Percentiles rank a stretch among this genome's conserved stretches.
Evolutionary conservation across 306 rosid species (phyloP).

Genomic region (Trichosanthes cucumerina): DNA sequence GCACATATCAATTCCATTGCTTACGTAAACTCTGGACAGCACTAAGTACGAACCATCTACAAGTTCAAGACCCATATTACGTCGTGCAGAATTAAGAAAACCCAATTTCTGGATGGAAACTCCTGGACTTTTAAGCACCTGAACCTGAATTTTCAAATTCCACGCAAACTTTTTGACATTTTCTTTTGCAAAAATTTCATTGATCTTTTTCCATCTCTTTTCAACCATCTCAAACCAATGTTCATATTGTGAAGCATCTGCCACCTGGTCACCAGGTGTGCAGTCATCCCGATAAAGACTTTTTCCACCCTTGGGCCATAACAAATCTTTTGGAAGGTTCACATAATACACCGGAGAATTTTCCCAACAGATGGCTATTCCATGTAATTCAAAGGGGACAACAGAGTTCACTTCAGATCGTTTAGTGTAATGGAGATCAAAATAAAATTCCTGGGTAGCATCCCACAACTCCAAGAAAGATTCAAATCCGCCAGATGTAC

Average conservation of each 20-base stretch:
- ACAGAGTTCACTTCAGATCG: constrained; percentile 50
- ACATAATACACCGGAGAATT: constrained; percentile 72
- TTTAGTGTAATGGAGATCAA: constrained; percentile 72
- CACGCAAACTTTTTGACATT: constrained; percentile 64
- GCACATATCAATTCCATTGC: constrained; percentile 65
- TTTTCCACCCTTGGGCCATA: constrained; percentile 38
- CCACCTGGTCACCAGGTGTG: constrained; percentile 30
- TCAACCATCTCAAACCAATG: constrained; percentile 35
- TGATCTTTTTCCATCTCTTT: constrained; percentile 64
- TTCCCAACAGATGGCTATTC: constrained; percentile 92
- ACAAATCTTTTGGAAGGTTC: constrained; percentile 76
- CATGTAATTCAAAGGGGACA: constrained; percentile 68
- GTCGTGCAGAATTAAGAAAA: constrained; percentile 33
- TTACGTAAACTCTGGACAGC: constrained; percentile 42
- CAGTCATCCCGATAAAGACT: constrained; percentile 23
- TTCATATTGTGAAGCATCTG: constrained; percentile 33
- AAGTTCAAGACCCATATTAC: constrained; percentile 39
- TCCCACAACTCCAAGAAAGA: constrained; percentile 84
- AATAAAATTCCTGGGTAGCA: constrained; percentile 51
- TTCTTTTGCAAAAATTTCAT: constrained; percentile 47
- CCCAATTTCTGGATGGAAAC: constrained; percentile 67
- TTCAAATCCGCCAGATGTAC: constrained; percentile 65
- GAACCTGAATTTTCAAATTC: constrained; percentile 88
- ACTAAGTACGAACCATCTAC: constrained; percentile 48
- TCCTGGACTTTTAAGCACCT: constrained; percentile 64